Conservation (phyloP, 495 filamentous ascomycete genomes). For the Thozetella sp. region DNA sequence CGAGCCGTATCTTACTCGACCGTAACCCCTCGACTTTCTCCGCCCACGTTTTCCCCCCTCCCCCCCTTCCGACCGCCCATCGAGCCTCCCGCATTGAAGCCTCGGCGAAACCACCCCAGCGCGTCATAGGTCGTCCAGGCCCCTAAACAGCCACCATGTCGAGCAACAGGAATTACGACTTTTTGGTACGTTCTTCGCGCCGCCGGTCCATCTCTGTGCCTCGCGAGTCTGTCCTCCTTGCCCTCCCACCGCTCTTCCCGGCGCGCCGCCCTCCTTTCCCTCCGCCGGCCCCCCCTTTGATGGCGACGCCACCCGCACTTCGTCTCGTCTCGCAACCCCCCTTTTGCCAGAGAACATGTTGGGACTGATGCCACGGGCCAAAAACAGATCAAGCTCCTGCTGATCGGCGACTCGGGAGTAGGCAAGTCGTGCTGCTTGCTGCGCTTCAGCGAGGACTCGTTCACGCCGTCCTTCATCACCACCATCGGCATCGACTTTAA, state of each 20-base stretch:
- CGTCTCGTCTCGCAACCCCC: too few relatives aligned
- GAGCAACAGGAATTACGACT: slow-evolving; percentile 96
- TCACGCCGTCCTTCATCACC: slow-evolving; percentile 98
- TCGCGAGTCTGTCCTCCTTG: neutral
- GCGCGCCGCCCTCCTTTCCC: neutral
- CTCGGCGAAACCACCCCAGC: slow-evolving; percentile 12
- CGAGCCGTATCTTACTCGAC: neutral
- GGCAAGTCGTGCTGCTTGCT: slow-evolving; percentile 98
- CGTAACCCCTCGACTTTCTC: neutral
- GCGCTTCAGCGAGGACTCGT: slow-evolving; percentile 98
- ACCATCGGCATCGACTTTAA: slow-evolving; percentile 99
- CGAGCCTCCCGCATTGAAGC: neutral
- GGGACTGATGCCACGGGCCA: too few relatives aligned
- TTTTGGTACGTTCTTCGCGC: slow-evolving; percentile 70
- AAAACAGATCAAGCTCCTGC: slow-evolving; percentile 90
- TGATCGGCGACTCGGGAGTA: slow-evolving; percentile 97
- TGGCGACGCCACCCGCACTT: too few relatives aligned
- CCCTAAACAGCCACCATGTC: slow-evolving; percentile 66
- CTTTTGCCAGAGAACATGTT: too few relatives aligned
- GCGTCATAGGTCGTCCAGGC: slow-evolving; percentile 8
- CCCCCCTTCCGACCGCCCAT: neutral
- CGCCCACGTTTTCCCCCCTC: too few relatives aligned
- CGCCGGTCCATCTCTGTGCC: slow-evolving; percentile 3
- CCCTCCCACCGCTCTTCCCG: neutral
- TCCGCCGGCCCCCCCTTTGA: neutral